Conservation (phyloP, 345 rosid species). For the Eutrema heterophyllum region DNA sequence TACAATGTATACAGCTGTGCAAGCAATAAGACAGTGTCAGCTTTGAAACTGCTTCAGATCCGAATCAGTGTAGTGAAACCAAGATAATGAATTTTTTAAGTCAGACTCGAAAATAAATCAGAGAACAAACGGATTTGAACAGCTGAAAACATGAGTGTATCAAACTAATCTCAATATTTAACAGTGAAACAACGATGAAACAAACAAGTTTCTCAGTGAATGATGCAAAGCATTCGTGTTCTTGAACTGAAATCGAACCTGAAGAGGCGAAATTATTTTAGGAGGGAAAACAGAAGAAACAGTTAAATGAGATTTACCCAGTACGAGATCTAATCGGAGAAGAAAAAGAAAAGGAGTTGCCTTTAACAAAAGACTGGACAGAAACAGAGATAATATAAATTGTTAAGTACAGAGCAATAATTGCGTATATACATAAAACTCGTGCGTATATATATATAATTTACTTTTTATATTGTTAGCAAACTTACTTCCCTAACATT, state of each 20-base stretch:
- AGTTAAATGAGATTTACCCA: conserved; percentile 9
- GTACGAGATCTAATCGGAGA: not conserved
- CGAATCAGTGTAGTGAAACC: not conserved
- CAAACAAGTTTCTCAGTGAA: not conserved
- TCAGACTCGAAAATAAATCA: not conserved
- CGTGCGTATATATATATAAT: not conserved
- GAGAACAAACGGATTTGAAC: not conserved
- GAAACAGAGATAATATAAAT: no score
- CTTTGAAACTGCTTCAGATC: not conserved
- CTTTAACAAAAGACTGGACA: no score
- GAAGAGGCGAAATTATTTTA: not conserved
- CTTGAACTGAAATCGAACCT: conserved; percentile 13
- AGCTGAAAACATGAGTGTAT: not conserved
- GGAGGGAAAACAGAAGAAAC: not conserved
- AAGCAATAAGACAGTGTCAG: not conserved
- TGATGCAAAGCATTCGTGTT: not conserved
- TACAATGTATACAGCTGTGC: not conserved
- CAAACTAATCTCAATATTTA: not conserved
- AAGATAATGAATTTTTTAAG: not conserved
- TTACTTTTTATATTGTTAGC: not conserved
- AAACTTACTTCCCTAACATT: not conserved
- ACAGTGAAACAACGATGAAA: not conserved
- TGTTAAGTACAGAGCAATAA: not conserved
- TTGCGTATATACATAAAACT: not conserved
- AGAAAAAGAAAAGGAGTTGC: not conserved